Evolutionary conservation across 352 stramenopile species (phyloP), one percentile per base, ranked within the genome.

Genomic region (Pythium rhizo-oryzae): DNA sequence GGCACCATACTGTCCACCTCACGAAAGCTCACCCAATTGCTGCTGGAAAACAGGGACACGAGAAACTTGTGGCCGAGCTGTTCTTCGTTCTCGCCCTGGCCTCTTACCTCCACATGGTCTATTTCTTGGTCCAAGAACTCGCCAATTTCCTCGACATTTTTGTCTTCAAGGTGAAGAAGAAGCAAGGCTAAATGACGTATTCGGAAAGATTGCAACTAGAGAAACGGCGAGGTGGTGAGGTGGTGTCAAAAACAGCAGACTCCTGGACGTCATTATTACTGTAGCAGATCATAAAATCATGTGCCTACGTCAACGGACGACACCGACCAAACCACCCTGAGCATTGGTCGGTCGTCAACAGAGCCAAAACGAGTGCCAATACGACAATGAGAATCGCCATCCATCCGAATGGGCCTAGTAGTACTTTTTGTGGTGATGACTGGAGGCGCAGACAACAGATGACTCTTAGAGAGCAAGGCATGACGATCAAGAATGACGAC

Each of bases 31-130:
- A 15, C 19, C 1, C 41, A 7, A 4, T 41, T 24, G 37, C 19
- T 41, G 2, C n/a, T 35, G 11, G 7, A 33, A 30, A 65, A 24
- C 35, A 94, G 86, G 80, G 80, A 7, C 81, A 76, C 18, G 87
- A 93, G 69, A 88, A 80, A 44, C 69, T 81, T 16, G 82, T 93
- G 13, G 84, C 89, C 23, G 72, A 94, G 64, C 73, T 91, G 4
- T 92, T 95, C 74, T 93, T 93, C 58, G 70, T 88, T 6, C 77
- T 93, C n/a, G 87, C 86, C 24, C 58, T 91, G 8, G 73, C 65
- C 18, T 76, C 83, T 8, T 95, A 95, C 69, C 47, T 78, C 23
- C 87, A 95, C 76, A 95, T 95, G 87, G 84, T 95, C 46, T 95
- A 90, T 71, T 93, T 87, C 60, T 63, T 95, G 41, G 77, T 90